Evolutionary conservation across 2,329 filamentous ascomycete genomes (phyloP), one percentile per base, ranked within the genome.

Genomic region (Penicillium capsulatum): DNA sequence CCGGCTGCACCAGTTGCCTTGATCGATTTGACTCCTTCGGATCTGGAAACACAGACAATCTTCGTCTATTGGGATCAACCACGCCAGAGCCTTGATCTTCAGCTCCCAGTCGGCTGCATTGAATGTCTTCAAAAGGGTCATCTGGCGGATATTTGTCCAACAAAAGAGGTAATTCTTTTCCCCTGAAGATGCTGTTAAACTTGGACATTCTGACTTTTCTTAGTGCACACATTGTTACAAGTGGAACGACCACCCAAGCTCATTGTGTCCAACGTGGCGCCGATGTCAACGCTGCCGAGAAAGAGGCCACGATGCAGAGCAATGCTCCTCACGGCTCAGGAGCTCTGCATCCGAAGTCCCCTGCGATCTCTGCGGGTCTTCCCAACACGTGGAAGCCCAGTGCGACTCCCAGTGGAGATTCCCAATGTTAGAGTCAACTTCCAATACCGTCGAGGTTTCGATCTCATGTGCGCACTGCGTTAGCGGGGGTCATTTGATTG

Each of bases 391-490:
- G 7, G 83, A 86, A 55, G 57, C 67, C 9, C 63, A 73, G 2
- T 87, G 84, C 58, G 72, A 75, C 37, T 66, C 72, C 33, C 64
- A 82, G 16, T 86, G 80, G 80, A 65, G 67, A 41, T 53, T 65
- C 9, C 63, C 63, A 7, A 53, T 38, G 16, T 49, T 48, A 24
- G 53, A 55, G 17, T 41, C 47, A 6, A 40, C 54, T 7, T 38
- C 53, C 4, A 54, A 58, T 4, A 54, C 60, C 6, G 50, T 69
- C 8, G 54, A 57, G 8, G 61, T 72, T 10, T 71, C 68, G 20
- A 58, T 72, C 24, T 71, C 64, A 20, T 72, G 69, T 49, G 60
- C 64, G 19, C 54, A 64, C 38, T 72, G 69, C 51, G 60, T 61
- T 20, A 71, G 67, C 50, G 60, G 59, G 34, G 57, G 55, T 15